Percentiles rank a stretch among this genome's conserved stretches.
Evolutionary conservation across 2,329 filamentous ascomycete genomes (phyloP).

Genomic region (Xylariaceae sp.): DNA sequence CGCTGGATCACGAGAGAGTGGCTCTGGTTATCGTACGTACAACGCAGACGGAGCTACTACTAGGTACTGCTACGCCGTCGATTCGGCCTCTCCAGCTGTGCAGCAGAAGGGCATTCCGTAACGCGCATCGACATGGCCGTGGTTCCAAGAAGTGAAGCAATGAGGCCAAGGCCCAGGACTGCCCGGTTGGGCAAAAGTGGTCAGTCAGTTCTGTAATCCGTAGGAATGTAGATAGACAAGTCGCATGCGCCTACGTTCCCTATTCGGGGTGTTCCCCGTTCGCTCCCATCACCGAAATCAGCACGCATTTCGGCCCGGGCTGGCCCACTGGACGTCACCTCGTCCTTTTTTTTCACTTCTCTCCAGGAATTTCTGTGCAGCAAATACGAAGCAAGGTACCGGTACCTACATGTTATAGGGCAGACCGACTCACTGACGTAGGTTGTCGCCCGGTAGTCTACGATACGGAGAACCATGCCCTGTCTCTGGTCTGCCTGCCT

Average conservation of each 20-base stretch:
- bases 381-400: neutral
- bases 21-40: conserved; percentile 8
- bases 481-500: no score
- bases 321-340: conserved; percentile 7
- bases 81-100: no score
- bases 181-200: neutral
- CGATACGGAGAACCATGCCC: no score
- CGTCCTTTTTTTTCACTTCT: neutral
- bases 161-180: neutral
- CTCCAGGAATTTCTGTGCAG: conserved; percentile 7
- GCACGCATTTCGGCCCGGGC: conserved; percentile 13
- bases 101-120: neutral
- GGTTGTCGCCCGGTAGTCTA: no score
- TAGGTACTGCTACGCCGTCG: no score
- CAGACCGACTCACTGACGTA: conserved; percentile 1
- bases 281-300: conserved; percentile 7
- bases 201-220: neutral
- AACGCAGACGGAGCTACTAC: no score
- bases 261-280: conserved; percentile 11
- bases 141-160: neutral
- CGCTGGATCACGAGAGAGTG: conserved; percentile 24
- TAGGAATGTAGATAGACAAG: neutral
- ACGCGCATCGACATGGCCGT: neutral
- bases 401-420: neutral
- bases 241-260: conserved; percentile 8